Base-by-base conservation (phyloP, 106 monocot genomes). In the Cymbidium sinense region DNA sequence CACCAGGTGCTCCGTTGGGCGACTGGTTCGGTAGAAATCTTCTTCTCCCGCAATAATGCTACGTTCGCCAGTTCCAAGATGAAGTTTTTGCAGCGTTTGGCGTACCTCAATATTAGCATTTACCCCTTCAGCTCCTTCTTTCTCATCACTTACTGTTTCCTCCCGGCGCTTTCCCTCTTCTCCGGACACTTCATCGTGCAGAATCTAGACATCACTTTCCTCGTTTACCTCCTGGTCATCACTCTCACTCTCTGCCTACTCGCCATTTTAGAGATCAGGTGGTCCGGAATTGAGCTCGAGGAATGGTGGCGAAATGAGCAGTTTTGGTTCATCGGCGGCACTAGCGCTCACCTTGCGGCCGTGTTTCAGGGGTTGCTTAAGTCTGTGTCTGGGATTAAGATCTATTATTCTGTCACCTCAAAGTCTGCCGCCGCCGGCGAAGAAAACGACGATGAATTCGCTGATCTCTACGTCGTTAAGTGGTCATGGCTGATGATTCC, bases 81-180 rank as follows among this genome's bases (percentile, higher is more conserved):
- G 74, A 96, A 95, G 50, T 85, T 95, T 81, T 86, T 95, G 19
- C 96, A 96, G 65, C 89, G 96, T 15, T 37, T 96, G 17, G 87
- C 96, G 27, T 96, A 96, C 82, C 80, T 96, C 76, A 93, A 93
- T 76, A 91, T 96, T 11, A 91, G 96, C 54, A 82, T 96, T 78
- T 96, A 93, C 79, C 96, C 96, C 7, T 96, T 96, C 91, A 93
- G 91, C 77, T 96, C 93, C 64, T 64, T 93, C 78, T 96, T 96
- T 84, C 93, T 96, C 64, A 73, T 85, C 30, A 72, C 75, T n/a
- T 96, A 93, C 84, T 93, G 96, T 89, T 84, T 91, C 84, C 86
- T 96, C 64, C 91, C 91, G 9, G 96, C 93, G 27, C 83, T 93
- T 54, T 96, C 88, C 3, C 93, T 91, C 82, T 89, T 96, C 93